Base-by-base conservation (phyloP, 2,329 filamentous ascomycete genomes). In the Cryphonectria naterciae region DNA sequence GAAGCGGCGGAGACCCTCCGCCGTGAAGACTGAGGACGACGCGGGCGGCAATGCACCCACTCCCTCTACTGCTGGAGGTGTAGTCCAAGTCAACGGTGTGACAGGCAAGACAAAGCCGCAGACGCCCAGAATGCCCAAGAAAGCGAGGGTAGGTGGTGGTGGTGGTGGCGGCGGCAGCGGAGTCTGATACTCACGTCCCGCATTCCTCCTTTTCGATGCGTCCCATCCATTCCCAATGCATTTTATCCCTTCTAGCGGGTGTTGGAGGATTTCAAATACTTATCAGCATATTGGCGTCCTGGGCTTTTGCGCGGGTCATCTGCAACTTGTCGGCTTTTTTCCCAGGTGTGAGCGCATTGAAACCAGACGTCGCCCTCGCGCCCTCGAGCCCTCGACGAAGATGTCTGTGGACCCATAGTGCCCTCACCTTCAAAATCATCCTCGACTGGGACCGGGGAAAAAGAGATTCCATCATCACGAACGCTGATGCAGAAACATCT, bases 11-110 rank as follows among this genome's bases (percentile, higher is more conserved):
- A 83, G 88, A 41, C 85, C 87, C 0, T 89, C 87, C 0, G 84
- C 64, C 58, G 86, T 89, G 28, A 89, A 89, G 80, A 78, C 80
- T 5, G 88, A 89, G 73, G 87, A 89, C 15, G 87, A 88, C 35
- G 82, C 81, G 8, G 80, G 83, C 46, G 83, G 81, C 19, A 77
- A 76, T 32, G 85, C 83, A 5, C 85, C 86, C 3, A 87, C 87
- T 7, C 86, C 78, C 17, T 78, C 79, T 60, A 79, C 78, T 25
- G 76, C 80, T 11, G 52, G 54, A 58, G 78, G 77, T 4, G 80
- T 78, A 2, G 75, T 81, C 4, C 86, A 87, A 75, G 81, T 87
- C 56, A 89, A 89, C 74, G 87, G 86, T 8, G 82, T 86, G 37
- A 78, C 83, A 74, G 74, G 76, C n/a, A 78, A 85, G 76, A 81